phyloP scores from a whole-genome alignment of 495 filamentous ascomycete species.

The Chaetomium cochliodes region DNA sequence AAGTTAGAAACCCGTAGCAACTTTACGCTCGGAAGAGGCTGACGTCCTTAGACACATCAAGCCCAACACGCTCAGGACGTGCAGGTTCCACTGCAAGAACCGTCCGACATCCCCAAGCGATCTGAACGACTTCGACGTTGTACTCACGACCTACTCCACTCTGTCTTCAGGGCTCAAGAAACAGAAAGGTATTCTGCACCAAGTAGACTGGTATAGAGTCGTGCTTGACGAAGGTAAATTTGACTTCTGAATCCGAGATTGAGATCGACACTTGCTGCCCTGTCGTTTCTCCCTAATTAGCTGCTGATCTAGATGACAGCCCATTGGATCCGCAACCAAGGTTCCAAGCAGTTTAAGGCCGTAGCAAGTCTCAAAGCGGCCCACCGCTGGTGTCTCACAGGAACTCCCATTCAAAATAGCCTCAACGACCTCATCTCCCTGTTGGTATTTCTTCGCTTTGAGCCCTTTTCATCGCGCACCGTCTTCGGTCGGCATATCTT shows the following conservation, averaged over 20 bases:
- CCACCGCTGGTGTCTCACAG: conserved; percentile 19
- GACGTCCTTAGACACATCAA: background rate
- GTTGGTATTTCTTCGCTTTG: background rate
- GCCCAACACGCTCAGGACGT: background rate
- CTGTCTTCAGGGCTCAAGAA: background rate
- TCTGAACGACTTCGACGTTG: background rate
- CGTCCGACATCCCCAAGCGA: background rate
- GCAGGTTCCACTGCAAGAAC: background rate
- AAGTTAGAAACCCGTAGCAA: background rate
- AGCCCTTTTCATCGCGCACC: background rate
- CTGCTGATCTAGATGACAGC: conserved; percentile 3
- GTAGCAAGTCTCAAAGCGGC: background rate
- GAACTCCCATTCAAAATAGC: conserved; percentile 21
- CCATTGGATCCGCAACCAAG: conserved; percentile 14
- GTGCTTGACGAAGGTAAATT: conserved; percentile 17
- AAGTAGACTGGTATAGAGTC: conserved; percentile 7
- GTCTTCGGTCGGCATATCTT: background rate
- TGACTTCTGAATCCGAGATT: too few relatives aligned
- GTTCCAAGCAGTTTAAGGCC: conserved; percentile 15
- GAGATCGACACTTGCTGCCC: too few relatives aligned
- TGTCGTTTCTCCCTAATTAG: too few relatives aligned
- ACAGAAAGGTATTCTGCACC: background rate
- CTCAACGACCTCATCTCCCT: conserved; percentile 13
- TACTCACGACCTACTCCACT: conserved; percentile 14
- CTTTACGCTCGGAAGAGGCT: background rate